Base-by-base conservation (phyloP, 257 asterid species). In the Voacanga thouarsii region DNA sequence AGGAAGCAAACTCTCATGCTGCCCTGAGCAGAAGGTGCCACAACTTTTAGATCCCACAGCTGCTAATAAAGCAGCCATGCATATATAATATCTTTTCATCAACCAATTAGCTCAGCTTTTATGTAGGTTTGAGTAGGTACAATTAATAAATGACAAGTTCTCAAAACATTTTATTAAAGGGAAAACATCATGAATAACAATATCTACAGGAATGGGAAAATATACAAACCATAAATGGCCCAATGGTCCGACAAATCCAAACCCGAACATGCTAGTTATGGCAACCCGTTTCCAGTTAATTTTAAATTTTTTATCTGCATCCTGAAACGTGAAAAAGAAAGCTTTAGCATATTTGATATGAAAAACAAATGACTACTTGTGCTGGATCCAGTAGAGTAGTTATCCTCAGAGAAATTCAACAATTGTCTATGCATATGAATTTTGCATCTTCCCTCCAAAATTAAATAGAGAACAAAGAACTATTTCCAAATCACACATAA, bases 261-360 rank as follows among this genome's bases (percentile, higher is more conserved):
- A 92, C 51, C 98, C 98, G 81, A 92, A 94, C 86, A 90, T 76
- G 74, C 96, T 85, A 9, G 98, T 92, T 63, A 89, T 83, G 76
- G 95, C 92, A 67, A 90, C 96, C 82, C 98, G 88, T 83, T 89
- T 92, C 98, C 98, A 92, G 79, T 92, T 92, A 81, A 94, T 88
- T 83, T 85, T 88, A 55, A 90, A 83, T 72, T 89, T 89, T 82
- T 89, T 81, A 78, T 82, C 87, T 80, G 84, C 88, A 80, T 82
- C 92, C 98, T 83, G 83, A 49, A 79, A 77, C 28, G 65, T 53
- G 49, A 71, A 76, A 74, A 30, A 56, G 16, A 72, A 81, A 24
- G 60, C n/a, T 60, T 71, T 57, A 24, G 53, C 39, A 15, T 44
- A 23, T 26, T 26, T 8, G 45, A 12, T 26, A 57, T 28, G 69